Percentiles rank a stretch among this genome's conserved stretches.
These are phyloP conservation scores for Areca catechu DNA, from an alignment of 176 grass and related monocot genomes.

Conservation along the genomic window DNA sequence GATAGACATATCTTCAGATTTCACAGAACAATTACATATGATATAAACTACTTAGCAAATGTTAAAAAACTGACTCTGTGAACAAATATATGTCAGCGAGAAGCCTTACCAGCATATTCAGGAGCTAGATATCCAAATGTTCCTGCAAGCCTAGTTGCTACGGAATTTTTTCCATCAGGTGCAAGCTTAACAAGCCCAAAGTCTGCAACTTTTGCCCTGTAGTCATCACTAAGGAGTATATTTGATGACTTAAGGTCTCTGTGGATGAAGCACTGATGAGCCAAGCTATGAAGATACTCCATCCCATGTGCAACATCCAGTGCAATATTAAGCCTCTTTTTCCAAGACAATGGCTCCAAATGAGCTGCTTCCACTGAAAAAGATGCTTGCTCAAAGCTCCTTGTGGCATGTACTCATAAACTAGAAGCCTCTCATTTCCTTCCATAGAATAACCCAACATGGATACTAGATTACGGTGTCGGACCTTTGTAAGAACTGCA, in stretches of 20 bases:
- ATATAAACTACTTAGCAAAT: no score
- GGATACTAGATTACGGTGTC: conserved; percentile 89
- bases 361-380: conserved; percentile 63
- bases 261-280: conserved; percentile 80
- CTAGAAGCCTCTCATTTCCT: conserved; percentile 80
- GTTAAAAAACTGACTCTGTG: no score
- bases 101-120: conserved; percentile 87
- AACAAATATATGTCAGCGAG: no score
- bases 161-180: conserved; percentile 83
- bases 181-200: conserved; percentile 84
- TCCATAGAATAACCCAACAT: conserved; percentile 72
- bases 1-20: no score
- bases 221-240: conserved; percentile 82
- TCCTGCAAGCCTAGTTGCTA: conserved; percentile 83
- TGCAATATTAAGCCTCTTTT: conserved; percentile 91
- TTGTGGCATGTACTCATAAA: conserved; percentile 91
- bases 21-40: no score
- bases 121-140: conserved; percentile 97
- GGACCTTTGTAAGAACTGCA: conserved; percentile 75
- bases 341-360: conserved; percentile 81
- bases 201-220: conserved; percentile 84
- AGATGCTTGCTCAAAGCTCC: conserved; percentile 84
- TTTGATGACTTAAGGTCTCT: conserved; percentile 96
- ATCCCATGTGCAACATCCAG: conserved; percentile 84
- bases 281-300: conserved; percentile 91